phyloP scores from a whole-genome alignment of 441 rosid species.

The Mallotus repandus region DNA sequence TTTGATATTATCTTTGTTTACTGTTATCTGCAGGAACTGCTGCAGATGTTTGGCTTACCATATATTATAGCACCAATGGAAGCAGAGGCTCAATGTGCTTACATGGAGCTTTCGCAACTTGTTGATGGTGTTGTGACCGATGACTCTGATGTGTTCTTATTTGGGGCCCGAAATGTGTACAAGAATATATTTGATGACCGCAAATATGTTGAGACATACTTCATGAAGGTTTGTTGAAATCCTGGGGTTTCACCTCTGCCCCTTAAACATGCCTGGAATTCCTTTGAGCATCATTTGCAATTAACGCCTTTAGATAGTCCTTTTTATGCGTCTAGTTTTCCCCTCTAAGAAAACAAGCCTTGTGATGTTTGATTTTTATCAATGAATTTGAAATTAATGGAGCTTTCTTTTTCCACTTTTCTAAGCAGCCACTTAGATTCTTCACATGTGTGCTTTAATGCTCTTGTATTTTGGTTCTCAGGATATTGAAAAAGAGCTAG shows the following conservation, averaged over 20 bases:
- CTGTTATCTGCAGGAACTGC: conserved; percentile 61
- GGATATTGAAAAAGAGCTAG: conserved; percentile 95
- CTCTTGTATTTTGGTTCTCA: conserved; percentile 27
- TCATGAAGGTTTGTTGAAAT: conserved; percentile 62
- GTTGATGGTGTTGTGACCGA: conserved; percentile 98
- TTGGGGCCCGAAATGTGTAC: conserved; percentile 87
- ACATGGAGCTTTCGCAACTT: conserved; percentile 80
- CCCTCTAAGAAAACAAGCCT: not conserved
- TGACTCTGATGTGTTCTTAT: conserved; percentile 94
- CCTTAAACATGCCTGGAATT: not conserved
- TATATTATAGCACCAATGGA: conserved; percentile 98
- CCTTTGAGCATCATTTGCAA: conserved; percentile 5
- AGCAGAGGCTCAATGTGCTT: conserved; percentile 99
- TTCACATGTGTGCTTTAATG: not conserved
- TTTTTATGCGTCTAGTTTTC: conserved; percentile 4
- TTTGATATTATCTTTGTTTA: not conserved
- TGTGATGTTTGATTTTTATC: not conserved
- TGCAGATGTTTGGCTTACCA: conserved; percentile 98
- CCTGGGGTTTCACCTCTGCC: conserved; percentile 13
- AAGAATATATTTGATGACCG: conserved; percentile 98
- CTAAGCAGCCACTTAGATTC: not conserved
- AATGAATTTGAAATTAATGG: not conserved
- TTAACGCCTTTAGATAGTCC: not conserved
- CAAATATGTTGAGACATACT: conserved; percentile 96
- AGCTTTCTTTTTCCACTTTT: not conserved